phyloP scores from a whole-genome alignment of 208 protist species.

The Acanthamoeba lenticulata region DNA sequence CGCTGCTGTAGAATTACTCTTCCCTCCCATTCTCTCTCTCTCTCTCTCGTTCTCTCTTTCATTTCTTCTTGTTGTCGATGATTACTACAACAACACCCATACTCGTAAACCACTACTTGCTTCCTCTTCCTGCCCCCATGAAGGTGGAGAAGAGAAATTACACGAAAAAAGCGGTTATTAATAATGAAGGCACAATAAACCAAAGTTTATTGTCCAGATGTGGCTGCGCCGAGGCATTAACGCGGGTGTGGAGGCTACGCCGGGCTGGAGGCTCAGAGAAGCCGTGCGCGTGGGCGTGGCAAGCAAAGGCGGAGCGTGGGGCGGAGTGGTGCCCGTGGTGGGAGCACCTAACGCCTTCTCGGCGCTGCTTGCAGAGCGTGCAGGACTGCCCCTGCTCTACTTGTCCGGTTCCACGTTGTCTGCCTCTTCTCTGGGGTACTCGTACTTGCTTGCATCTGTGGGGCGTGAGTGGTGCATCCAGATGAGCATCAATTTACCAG shows the following conservation, averaged over 20 bases:
- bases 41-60: background rate
- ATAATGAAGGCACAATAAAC: too few relatives aligned
- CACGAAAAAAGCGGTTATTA: too few relatives aligned
- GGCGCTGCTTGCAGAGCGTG: conserved; percentile 75
- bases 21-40: background rate
- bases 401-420: conserved; percentile 76
- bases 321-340: conserved; percentile 44
- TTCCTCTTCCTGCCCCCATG: too few relatives aligned
- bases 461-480: too few relatives aligned
- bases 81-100: background rate
- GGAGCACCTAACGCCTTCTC: conserved; percentile 78
- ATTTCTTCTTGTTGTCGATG: background rate
- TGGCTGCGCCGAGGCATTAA: background rate
- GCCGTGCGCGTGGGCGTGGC: conserved; percentile 2
- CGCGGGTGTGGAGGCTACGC: background rate
- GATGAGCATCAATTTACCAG: too few relatives aligned
- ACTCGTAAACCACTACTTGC: too few relatives aligned
- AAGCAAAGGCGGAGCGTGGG: background rate
- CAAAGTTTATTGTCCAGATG: background rate
- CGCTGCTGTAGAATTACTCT: background rate
- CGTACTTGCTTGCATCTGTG: too few relatives aligned
- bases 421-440: conserved; percentile 58
- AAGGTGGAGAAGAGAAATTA: too few relatives aligned
- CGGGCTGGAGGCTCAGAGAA: background rate
- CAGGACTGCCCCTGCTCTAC: conserved; percentile 77